Evolutionary conservation across 306 rosid species (phyloP), one percentile per base, ranked within the genome.

Genomic region (Rosa persica): DNA sequence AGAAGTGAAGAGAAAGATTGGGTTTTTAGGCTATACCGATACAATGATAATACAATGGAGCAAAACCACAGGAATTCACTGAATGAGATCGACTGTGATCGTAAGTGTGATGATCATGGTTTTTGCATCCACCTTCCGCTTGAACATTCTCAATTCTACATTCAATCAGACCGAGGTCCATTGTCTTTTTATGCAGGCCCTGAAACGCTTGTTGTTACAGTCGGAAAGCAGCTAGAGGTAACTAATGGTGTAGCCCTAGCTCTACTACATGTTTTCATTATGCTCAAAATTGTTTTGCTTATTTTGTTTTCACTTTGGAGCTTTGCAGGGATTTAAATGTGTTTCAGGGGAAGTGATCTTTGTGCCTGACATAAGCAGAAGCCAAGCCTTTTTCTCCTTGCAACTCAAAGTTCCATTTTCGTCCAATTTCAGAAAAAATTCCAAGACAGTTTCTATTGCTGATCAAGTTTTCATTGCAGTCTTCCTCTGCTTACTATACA

Each of bases 151-250:
- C 88, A 85, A 74, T 89, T 89, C 72, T 74, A 75, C 38, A 44
- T 92, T 44, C 87, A 83, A 73, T 78, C 97, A 3, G 88, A 85
- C 23, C 76, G 82, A 80, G 87, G 86, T 70, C 76, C 87, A 20
- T 73, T 82, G 13, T 81, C 75, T 69, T 92, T 92, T 81, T 88
- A 88, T 81, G 91, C 93, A 75, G 88, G 82, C 58, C 89, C 93
- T 6, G 90, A 88, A 51, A 47, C 81, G 66, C 68, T 94, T 8
- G 88, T 92, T 43, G 93, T 87, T 75, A 89, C 91, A 8, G 78
- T 90, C 67, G 97, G 96, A 69, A 87, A 86, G 76, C 97, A 89
- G 67, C 77, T 92, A 39, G 80, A 88, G 98, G 97, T 94, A 89
- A 81, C 65, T 30, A 64, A 30, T 72, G 10, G 2, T 20, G 40